Conservation (phyloP, 2,329 filamentous ascomycete genomes). For the Aspergillus novoparasiticus region DNA sequence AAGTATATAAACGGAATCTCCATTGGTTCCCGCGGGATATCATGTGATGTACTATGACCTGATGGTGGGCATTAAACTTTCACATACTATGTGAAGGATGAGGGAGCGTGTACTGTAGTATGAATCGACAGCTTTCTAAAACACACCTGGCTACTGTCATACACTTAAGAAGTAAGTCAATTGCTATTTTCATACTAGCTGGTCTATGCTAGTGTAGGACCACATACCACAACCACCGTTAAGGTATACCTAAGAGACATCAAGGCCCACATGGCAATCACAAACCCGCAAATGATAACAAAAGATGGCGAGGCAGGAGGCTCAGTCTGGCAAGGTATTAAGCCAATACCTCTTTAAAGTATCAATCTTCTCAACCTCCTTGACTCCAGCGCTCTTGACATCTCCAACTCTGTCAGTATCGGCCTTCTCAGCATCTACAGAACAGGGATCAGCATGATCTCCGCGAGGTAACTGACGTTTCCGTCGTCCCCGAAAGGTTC, state of each 20-base stretch:
- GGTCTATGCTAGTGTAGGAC: not conserved
- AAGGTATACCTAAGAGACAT: not conserved
- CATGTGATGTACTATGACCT: not conserved
- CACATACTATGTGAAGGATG: not conserved
- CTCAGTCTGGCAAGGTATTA: not conserved
- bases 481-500: not conserved
- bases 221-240: not conserved
- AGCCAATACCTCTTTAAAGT: not conserved
- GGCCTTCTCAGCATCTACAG: not conserved
- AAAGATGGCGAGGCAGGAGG: not conserved
- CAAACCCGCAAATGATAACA: not conserved
- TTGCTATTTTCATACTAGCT: not conserved
- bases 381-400: too few species aligned
- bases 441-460: too few species aligned
- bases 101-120: not conserved
- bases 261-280: too few species aligned
- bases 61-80: slow-evolving; percentile 19
- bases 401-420: not conserved
- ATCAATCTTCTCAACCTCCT: not conserved
- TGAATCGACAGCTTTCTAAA: too few species aligned
- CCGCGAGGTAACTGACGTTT: not conserved
- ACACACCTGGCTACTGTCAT: too few species aligned
- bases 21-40: not conserved
- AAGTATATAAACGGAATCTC: not conserved
- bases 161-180: not conserved